Evolutionary conservation across 495 filamentous ascomycete species (phyloP), one percentile per base, ranked within the genome.

Genomic region (Lophiotrema nucula): DNA sequence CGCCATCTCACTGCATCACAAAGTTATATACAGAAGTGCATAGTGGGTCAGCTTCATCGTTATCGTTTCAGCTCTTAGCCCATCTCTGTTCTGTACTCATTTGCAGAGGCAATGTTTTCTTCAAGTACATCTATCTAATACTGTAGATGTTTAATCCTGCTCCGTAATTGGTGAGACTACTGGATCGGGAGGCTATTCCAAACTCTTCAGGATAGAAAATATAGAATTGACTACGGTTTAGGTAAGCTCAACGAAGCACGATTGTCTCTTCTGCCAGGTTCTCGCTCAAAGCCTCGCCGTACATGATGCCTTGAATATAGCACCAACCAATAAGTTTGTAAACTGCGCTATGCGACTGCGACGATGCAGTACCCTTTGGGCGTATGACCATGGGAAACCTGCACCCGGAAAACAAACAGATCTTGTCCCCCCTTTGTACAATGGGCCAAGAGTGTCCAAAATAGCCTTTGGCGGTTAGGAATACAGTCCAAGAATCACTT

Each of bases 261-360:
- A 43, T 11, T 10, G 39, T 47, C 23, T 26, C 26, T 26, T 24
- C 23, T 12, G 6, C 10, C 18, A 47, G 44, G 11, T 47, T 18
- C 10, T 18, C 18, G 44, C 11, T 13, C 11, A 47, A 24, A 10
- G 18, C 44, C 26, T 47, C 44, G 44, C 44, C 44, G 18, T 22
- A 11, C 44, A 47, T 47, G 5, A 47, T 47, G 11, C 44, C 44
- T 13, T 47, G 18, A 22, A 47, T 10, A 21, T 47, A 47, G 18
- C 44, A 47, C 44, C 44, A 47, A 22, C 44, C 44, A 47, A 47
- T 47, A 5, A 47, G 23, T 47, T 8, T 21, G 44, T 8, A 35
- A 26, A 23, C 18, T 27, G 18, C 10, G 5, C 4, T 13, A 22
- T 13, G 23, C 19, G 44, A 24, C 13, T 4, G 11, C 4, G 18